These are phyloP conservation scores for Sporobolomyces phaffii DNA, from an alignment of 768 basidiomycete genomes.

Conservation along the genomic window DNA sequence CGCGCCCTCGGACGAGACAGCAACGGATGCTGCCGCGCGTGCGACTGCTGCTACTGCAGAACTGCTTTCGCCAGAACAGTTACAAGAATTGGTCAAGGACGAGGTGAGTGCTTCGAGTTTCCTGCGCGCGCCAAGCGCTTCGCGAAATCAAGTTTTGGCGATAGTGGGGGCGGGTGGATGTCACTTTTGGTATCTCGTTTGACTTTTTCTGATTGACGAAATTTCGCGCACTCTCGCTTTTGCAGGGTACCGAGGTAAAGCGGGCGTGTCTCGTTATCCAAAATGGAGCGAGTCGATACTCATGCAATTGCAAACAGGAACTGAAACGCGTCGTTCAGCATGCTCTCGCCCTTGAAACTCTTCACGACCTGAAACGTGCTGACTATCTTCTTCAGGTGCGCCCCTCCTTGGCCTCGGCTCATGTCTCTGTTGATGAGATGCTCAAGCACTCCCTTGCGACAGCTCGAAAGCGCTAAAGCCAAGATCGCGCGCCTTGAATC, in stretches of 20 bases:
- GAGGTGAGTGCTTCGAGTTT: background rate
- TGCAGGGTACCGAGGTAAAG: background rate
- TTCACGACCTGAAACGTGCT: background rate
- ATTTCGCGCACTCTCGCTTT: background rate
- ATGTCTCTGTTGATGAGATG: background rate
- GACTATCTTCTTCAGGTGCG: background rate
- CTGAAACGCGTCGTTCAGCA: background rate
- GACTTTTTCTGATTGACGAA: background rate
- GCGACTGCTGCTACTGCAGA: background rate
- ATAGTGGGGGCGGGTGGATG: too few relatives aligned
- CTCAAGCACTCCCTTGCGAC: too few relatives aligned
- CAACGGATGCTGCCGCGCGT: too few relatives aligned
- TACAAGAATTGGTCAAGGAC: background rate
- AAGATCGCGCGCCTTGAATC: slow-evolving; percentile 11
- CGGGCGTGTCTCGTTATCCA: background rate
- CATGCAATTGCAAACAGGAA: background rate
- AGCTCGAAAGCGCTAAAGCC: background rate
- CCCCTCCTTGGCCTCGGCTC: background rate
- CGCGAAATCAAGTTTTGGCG: too few relatives aligned
- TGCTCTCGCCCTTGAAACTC: background rate
- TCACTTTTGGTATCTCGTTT: too few relatives aligned
- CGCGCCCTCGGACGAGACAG: too few relatives aligned
- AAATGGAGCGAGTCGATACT: too few relatives aligned
- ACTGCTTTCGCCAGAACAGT: background rate
- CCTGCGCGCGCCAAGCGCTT: background rate